Conservation (phyloP, 768 basidiomycete species). For the Mycena amicta region DNA sequence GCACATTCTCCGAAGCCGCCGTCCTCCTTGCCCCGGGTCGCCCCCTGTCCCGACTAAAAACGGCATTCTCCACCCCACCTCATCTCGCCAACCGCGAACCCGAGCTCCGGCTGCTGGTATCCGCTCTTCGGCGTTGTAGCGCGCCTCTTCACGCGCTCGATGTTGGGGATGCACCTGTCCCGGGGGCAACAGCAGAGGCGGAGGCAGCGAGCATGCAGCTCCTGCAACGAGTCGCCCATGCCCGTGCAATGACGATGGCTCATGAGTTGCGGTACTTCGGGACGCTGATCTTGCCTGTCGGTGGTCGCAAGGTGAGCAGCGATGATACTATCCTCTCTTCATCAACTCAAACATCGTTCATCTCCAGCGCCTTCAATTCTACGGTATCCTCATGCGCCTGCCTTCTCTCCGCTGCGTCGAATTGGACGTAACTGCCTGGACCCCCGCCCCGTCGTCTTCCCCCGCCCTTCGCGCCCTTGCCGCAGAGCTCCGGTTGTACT, state of each 20-base stretch:
- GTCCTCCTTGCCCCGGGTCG: conserved; percentile 56
- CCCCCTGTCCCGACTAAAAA: conserved; percentile 65
- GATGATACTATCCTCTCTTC: no score
- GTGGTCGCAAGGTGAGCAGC: conserved; percentile 54
- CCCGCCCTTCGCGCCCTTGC: conserved; percentile 60
- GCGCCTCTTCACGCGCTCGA: conserved; percentile 54
- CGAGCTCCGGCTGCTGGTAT: conserved; percentile 53
- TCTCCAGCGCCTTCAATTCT: conserved; percentile 60
- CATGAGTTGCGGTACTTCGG: conserved; percentile 59
- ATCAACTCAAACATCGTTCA: no score
- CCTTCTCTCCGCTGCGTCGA: conserved; percentile 56
- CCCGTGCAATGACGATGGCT: conserved; percentile 29
- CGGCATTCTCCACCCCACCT: conserved; percentile 54
- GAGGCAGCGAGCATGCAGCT: conserved; percentile 57
- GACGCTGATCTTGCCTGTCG: conserved; percentile 63
- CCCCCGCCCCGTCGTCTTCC: conserved; percentile 53
- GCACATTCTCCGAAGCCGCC: conserved; percentile 69
- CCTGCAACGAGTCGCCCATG: conserved; percentile 43
- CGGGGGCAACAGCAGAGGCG: conserved; percentile 40
- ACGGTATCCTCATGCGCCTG: conserved; percentile 59
- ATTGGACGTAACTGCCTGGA: conserved; percentile 68
- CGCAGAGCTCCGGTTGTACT: conserved; percentile 63
- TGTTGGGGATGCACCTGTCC: conserved; percentile 52
- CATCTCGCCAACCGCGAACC: neutral
- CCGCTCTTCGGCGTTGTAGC: conserved; percentile 48